A percentile compares a stretch with the other conserved stretches of the same genome.
Evolutionary conservation across 306 rosid genomes (phyloP).

Genomic region (Citrullus mucosospermus): DNA sequence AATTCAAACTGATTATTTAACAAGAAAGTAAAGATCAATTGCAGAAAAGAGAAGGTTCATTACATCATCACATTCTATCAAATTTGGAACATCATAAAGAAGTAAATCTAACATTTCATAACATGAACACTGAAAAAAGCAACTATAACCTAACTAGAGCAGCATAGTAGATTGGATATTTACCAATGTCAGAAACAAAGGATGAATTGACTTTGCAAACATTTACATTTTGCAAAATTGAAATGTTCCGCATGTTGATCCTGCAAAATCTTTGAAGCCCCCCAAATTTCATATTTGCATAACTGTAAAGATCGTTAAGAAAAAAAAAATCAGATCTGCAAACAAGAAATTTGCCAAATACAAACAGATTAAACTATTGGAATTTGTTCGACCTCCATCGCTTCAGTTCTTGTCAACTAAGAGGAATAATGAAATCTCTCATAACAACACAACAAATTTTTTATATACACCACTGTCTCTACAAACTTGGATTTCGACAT

Average conservation of each 20-base stretch:
- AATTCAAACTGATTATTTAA: neutral
- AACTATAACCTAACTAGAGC: neutral
- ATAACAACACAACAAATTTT: neutral
- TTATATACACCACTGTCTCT: too few relatives aligned
- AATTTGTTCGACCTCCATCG: too few relatives aligned
- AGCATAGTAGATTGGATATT: neutral
- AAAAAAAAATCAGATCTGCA: neutral
- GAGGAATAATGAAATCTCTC: neutral
- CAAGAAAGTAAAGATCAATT: neutral
- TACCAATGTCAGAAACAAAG: slow-evolving; percentile 3
- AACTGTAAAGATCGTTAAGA: neutral
- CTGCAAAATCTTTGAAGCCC: neutral
- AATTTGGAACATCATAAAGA: neutral
- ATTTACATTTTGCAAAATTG: neutral
- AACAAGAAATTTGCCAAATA: neutral
- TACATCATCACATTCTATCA: neutral
- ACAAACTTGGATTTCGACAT: too few relatives aligned
- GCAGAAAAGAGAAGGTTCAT: neutral
- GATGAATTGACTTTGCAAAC: neutral
- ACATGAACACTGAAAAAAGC: neutral
- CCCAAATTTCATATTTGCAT: neutral
- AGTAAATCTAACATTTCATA: neutral
- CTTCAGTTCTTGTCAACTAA: neutral
- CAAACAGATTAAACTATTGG: neutral
- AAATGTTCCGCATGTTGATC: neutral